Evolutionary conservation across 2,329 filamentous ascomycete species (phyloP).

Genomic region (Curvularia sp.): DNA sequence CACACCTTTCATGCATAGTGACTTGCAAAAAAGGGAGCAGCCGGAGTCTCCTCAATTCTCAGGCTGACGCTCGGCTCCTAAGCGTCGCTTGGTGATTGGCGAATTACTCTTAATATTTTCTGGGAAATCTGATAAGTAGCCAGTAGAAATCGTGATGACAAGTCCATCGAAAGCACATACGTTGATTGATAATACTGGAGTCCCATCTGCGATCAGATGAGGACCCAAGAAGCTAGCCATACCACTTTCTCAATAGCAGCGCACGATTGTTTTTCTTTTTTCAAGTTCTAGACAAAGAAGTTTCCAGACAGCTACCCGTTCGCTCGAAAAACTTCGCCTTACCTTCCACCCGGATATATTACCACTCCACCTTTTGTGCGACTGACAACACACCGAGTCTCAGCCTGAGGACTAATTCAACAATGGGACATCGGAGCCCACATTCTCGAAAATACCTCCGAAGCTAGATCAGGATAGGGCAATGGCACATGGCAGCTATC

Average conservation of each 20-base stretch:
- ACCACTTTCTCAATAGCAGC: background rate
- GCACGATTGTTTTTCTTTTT: background rate
- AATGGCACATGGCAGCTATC: background rate
- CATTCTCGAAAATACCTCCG: background rate
- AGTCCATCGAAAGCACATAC: background rate
- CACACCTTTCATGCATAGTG: background rate
- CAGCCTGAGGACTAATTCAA: background rate
- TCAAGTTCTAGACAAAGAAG: background rate
- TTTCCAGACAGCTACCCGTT: background rate
- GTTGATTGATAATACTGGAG: background rate
- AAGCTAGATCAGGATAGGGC: background rate
- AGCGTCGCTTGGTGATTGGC: slow-evolving; percentile 6
- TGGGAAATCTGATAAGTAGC: slow-evolving; percentile 3
- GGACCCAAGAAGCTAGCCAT: background rate
- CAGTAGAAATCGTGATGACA: background rate
- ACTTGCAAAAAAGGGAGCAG: slow-evolving; percentile 3
- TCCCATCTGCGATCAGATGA: background rate
- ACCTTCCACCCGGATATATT: slow-evolving; percentile 2
- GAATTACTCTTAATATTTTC: background rate
- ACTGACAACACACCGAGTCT: background rate
- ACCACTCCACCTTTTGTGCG: slow-evolving; percentile 1
- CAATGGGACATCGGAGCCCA: background rate
- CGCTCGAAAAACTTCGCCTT: background rate
- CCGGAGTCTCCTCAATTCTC: background rate
- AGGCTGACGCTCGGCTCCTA: background rate